Percentiles rank a stretch among this genome's conserved stretches.
These are phyloP conservation scores for Hydrangea macrophylla DNA, from an alignment of 148 eudicot genomes.

Conservation along the genomic window DNA sequence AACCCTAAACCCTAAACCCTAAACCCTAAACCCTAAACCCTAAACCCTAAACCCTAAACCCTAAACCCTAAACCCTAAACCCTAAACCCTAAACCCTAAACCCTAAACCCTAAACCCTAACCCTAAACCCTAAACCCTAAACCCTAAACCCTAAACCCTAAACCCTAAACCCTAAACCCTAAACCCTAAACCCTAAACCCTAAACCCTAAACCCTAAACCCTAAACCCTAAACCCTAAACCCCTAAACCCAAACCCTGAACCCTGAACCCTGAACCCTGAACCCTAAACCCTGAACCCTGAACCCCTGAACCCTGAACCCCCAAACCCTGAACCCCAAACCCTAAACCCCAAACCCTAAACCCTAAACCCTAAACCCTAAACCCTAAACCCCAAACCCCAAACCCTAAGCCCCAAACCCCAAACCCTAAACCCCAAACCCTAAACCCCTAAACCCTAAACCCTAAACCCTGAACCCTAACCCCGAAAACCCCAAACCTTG, in stretches of 20 bases:
- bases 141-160: constrained; percentile 13
- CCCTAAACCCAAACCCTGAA: neutral
- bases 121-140: constrained; percentile 13
- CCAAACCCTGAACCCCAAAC: neutral
- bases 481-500: too few species aligned
- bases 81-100: neutral
- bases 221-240: neutral
- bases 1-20: constrained; percentile 13
- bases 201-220: neutral
- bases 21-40: constrained; percentile 18
- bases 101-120: neutral
- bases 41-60: constrained; percentile 14
- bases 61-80: constrained; percentile 11
- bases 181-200: neutral
- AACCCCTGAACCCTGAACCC: neutral
- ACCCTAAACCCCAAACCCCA: too few species aligned
- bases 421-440: too few species aligned
- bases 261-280: neutral
- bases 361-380: neutral
- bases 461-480: too few species aligned
- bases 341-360: neutral
- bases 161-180: constrained; percentile 11
- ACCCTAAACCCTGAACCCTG: neutral
- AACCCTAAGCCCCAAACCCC: too few species aligned
- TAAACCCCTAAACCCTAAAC: too few species aligned